These are phyloP conservation scores for Fusarium tricinctum DNA, from an alignment of 2,329 filamentous ascomycete species.

Conservation along the genomic window DNA sequence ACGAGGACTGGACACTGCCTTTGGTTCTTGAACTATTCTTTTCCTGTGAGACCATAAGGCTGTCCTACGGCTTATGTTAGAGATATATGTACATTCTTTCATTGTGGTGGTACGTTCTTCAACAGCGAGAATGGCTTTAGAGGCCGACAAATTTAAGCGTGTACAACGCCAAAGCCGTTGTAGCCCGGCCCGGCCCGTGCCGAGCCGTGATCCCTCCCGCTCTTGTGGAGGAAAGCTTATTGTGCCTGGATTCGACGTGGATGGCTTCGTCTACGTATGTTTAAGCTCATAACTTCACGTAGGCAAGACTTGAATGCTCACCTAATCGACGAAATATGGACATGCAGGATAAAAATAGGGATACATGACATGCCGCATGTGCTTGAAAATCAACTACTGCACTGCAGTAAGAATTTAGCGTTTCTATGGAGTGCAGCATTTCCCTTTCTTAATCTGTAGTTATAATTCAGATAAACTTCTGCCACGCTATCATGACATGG, in stretches of 20 bases:
- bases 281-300: background rate
- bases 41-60: no score
- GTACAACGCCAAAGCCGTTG: background rate
- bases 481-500: background rate
- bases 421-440: background rate
- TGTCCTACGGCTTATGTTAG: no score
- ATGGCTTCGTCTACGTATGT: background rate
- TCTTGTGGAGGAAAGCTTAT: constrained; percentile 46
- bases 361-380: background rate
- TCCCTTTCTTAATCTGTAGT: background rate
- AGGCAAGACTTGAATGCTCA: background rate
- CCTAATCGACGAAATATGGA: background rate
- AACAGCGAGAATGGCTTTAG: no score
- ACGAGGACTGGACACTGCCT: background rate
- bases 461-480: no score
- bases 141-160: no score
- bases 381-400: background rate
- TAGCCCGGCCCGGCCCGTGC: constrained; percentile 59
- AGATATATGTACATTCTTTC: no score
- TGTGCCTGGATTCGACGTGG: background rate
- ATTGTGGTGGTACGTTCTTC: no score
- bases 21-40: background rate
- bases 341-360: background rate
- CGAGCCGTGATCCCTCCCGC: constrained; percentile 55
- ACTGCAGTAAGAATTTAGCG: background rate